Evolutionary conservation across 2,329 filamentous ascomycete species (phyloP).

Genomic region (Fusarium falciforme): DNA sequence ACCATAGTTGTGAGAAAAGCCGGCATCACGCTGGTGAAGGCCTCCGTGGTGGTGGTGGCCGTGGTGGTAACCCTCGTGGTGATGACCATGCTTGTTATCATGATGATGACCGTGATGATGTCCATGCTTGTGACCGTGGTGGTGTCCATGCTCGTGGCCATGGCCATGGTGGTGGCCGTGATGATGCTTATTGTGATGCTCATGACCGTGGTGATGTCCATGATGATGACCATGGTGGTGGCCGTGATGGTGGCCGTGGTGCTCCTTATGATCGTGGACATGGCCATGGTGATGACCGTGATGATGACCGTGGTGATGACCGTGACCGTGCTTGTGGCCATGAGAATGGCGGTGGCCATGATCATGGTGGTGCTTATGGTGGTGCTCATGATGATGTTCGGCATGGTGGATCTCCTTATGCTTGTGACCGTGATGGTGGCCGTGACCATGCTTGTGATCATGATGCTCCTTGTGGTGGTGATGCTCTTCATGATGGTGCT

Average conservation of each 20-base stretch:
- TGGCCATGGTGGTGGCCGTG: slow-evolving; percentile 6
- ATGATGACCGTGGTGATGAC: slow-evolving; percentile 7
- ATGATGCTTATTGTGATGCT: neutral
- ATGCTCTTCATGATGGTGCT: neutral
- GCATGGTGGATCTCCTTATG: slow-evolving; percentile 3
- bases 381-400: slow-evolving; percentile 13
- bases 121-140: neutral
- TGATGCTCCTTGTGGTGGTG: slow-evolving; percentile 3
- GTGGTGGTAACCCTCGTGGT: neutral
- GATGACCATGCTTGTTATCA: neutral
- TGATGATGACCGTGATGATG: slow-evolving; percentile 1
- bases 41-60: slow-evolving; percentile 2
- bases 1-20: neutral
- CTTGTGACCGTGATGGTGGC: slow-evolving; percentile 1
- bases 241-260: neutral
- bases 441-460: slow-evolving; percentile 8
- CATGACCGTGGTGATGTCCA: neutral
- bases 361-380: slow-evolving; percentile 18
- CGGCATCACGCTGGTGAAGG: neutral
- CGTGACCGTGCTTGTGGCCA: slow-evolving; percentile 6
- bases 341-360: slow-evolving; percentile 6
- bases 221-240: slow-evolving; percentile 1
- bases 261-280: neutral
- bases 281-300: slow-evolving; percentile 4
- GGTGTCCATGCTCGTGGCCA: neutral